A percentile compares a stretch with the other conserved stretches of the same genome.
phyloP scores from a whole-genome alignment of 192 early-diverging fungal genomes.

The Pecoramyces ruminantium region DNA sequence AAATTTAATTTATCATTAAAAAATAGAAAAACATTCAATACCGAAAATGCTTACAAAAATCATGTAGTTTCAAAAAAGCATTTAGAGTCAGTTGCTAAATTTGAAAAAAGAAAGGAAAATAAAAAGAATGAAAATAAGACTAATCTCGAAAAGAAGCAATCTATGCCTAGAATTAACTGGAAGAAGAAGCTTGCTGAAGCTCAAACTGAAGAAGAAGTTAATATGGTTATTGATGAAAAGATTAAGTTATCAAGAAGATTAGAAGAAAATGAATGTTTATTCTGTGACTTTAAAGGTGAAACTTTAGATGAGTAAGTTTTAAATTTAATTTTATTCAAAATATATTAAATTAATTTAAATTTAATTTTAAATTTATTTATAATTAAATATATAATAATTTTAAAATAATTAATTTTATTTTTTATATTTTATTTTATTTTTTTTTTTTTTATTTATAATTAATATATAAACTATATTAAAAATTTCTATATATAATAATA shows the following conservation, averaged over 20 bases:
- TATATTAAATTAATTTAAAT: neutral
- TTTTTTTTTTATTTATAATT: too few relatives aligned
- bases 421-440: too few relatives aligned
- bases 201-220: constrained; percentile 43
- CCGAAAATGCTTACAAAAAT: constrained; percentile 74
- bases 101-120: constrained; percentile 6
- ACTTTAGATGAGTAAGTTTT: constrained; percentile 31
- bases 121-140: neutral
- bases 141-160: neutral
- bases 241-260: constrained; percentile 51
- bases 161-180: constrained; percentile 9
- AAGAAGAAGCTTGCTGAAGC: constrained; percentile 21
- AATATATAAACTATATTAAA: too few relatives aligned
- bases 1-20: too few relatives aligned
- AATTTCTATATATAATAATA: too few relatives aligned
- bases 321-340: constrained; percentile 7
- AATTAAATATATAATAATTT: too few relatives aligned
- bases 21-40: constrained; percentile 46
- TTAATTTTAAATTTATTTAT: too few relatives aligned
- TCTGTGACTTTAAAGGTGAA: constrained; percentile 45
- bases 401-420: too few relatives aligned
- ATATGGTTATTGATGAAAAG: constrained; percentile 65
- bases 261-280: constrained; percentile 66
- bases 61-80: constrained; percentile 92
- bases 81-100: constrained; percentile 38